phyloP scores from a whole-genome alignment of 352 stramenopile genomes.

The Achlya hypogyna region DNA sequence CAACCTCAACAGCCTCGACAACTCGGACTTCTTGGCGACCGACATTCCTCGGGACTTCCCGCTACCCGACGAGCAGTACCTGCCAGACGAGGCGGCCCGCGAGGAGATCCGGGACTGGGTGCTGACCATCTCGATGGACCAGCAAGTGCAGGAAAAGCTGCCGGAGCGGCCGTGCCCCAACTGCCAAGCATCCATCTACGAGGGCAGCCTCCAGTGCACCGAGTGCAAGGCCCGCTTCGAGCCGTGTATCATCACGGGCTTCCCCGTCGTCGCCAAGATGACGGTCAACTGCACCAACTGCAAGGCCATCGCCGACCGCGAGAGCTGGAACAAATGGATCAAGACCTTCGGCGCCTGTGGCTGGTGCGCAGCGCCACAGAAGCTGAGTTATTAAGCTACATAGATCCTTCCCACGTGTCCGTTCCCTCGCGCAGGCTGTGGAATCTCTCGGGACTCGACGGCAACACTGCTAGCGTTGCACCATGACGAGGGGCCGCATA shows the following conservation, averaged over 20 bases:
- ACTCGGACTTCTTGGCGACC: constrained; percentile 89
- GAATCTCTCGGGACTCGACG: too few relatives aligned
- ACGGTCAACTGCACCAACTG: constrained; percentile 85
- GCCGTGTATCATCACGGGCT: constrained; percentile 88
- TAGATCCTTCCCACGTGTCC: too few relatives aligned
- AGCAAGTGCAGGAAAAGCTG: constrained; percentile 88
- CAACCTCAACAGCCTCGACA: constrained; percentile 78
- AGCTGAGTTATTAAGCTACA: constrained; percentile 63
- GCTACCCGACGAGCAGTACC: constrained; percentile 64
- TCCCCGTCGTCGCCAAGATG: constrained; percentile 76
- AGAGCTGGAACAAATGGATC: constrained; percentile 86
- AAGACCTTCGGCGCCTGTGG: constrained; percentile 77
- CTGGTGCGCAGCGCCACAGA: constrained; percentile 73
- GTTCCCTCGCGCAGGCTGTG: too few relatives aligned
- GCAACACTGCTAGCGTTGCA: too few relatives aligned
- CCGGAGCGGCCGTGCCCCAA: constrained; percentile 57
- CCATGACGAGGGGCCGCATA: too few relatives aligned
- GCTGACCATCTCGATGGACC: constrained; percentile 91
- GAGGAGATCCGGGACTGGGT: constrained; percentile 95
- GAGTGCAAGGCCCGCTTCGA: constrained; percentile 70
- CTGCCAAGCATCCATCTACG: constrained; percentile 83
- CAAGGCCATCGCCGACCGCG: constrained; percentile 74
- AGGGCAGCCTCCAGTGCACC: constrained; percentile 60
- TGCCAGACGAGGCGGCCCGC: constrained; percentile 69
- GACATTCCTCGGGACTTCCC: constrained; percentile 82